Evolutionary conservation across 495 filamentous ascomycete species (phyloP).

Genomic region (Parathielavia appendiculata): DNA sequence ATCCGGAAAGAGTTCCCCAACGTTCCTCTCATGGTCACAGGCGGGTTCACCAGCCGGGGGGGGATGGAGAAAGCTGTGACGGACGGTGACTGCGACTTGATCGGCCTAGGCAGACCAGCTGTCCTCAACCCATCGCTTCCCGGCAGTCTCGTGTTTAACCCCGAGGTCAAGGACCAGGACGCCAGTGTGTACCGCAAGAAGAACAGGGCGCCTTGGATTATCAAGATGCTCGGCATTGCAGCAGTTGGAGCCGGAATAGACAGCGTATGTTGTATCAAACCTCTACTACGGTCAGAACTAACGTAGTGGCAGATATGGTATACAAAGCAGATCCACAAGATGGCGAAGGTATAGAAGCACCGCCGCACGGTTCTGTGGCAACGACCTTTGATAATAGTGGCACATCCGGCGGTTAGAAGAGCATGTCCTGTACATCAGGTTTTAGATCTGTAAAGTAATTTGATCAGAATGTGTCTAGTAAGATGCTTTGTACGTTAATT

Average conservation of each 20-base stretch:
- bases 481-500: too few relatives aligned
- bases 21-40: slow-evolving; percentile 43
- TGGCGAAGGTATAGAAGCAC: too few relatives aligned
- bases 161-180: slow-evolving; percentile 45
- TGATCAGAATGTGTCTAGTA: too few relatives aligned
- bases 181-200: slow-evolving; percentile 40
- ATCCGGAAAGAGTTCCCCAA: slow-evolving; percentile 42
- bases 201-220: slow-evolving; percentile 33
- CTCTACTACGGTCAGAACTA: background rate
- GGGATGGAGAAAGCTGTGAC: slow-evolving; percentile 52
- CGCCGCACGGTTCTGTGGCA: too few relatives aligned
- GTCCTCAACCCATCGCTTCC: slow-evolving; percentile 47
- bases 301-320: slow-evolving; percentile 30
- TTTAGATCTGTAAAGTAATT: too few relatives aligned
- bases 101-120: slow-evolving; percentile 54
- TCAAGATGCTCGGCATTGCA: slow-evolving; percentile 35
- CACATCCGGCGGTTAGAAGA: too few relatives aligned
- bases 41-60: slow-evolving; percentile 50
- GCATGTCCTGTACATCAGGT: too few relatives aligned
- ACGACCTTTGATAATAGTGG: too few relatives aligned
- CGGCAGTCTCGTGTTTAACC: slow-evolving; percentile 48
- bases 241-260: slow-evolving; percentile 44
- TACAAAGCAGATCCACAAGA: slow-evolving; percentile 36
- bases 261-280: slow-evolving; percentile 27
- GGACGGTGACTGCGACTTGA: slow-evolving; percentile 51